These are phyloP conservation scores for Dissophora globulifera DNA, from an alignment of 192 early-diverging fungal species.

Conservation along the genomic window DNA sequence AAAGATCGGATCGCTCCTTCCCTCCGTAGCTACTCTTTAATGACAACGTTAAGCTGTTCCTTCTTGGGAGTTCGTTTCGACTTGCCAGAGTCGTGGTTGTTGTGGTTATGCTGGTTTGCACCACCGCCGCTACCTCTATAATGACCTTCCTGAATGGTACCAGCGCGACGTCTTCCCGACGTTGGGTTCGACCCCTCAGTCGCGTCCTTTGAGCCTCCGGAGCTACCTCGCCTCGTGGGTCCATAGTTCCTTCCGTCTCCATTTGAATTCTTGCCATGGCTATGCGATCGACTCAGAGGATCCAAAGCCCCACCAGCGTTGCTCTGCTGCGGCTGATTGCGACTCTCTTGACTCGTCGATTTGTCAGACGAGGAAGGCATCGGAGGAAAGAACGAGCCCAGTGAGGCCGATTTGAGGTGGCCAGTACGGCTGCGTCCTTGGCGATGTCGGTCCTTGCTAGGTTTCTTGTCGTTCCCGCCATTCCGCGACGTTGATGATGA, in stretches of 20 bases:
- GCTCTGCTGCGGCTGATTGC: no score
- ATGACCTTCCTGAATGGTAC: constrained; percentile 13
- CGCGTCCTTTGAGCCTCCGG: no score
- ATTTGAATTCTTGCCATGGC: no score
- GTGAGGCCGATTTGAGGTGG: constrained; percentile 34
- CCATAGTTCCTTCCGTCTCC: no score
- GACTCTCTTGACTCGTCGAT: no score
- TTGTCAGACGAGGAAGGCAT: constrained; percentile 7
- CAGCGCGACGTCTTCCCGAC: constrained; percentile 11
- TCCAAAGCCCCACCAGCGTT: constrained; percentile 1
- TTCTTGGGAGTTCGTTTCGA: constrained; percentile 4
- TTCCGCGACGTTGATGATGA: no score
- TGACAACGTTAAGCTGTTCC: constrained; percentile 4
- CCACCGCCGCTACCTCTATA: no score
- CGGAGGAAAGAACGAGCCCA: constrained; percentile 34
- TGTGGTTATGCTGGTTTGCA: constrained; percentile 1
- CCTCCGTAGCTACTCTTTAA: no score
- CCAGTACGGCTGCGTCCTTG: constrained; percentile 33
- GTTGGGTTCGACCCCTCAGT: no score
- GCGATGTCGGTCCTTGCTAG: constrained; percentile 12
- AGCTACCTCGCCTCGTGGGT: no score
- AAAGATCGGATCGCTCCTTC: no score
- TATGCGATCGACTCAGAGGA: neutral
- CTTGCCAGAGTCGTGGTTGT: constrained; percentile 7
- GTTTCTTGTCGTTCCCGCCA: constrained; percentile 6